These are phyloP conservation scores for Pyrenophora teres DNA, from an alignment of 2,329 filamentous ascomycete genomes.

Conservation along the genomic window DNA sequence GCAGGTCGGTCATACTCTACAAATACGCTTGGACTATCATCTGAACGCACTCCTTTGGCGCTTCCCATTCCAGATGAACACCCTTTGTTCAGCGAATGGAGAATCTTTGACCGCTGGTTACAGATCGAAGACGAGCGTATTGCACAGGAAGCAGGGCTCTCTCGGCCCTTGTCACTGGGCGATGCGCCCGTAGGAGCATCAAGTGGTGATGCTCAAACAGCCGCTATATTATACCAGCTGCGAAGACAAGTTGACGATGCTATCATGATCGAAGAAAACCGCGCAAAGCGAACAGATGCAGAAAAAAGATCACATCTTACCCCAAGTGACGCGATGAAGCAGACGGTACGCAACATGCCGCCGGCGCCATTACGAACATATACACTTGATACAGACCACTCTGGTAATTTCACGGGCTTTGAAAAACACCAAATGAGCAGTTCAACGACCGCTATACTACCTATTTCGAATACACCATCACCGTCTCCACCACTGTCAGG, in stretches of 20 bases:
- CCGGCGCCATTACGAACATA: constrained; percentile 32
- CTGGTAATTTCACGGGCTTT: constrained; percentile 25
- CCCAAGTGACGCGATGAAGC: constrained; percentile 37
- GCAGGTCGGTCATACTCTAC: constrained; percentile 33
- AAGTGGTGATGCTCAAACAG: constrained; percentile 31
- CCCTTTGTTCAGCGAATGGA: constrained; percentile 39
- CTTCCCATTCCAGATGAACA: constrained; percentile 37
- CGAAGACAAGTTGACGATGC: constrained; percentile 39
- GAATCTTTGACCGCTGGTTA: constrained; percentile 35
- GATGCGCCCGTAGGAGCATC: constrained; percentile 21
- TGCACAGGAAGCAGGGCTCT: constrained; percentile 22
- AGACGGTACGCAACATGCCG: constrained; percentile 33
- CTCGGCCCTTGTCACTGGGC: constrained; percentile 29
- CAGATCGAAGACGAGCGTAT: constrained; percentile 36
- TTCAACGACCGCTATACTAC: constrained; percentile 21
- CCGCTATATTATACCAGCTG: constrained; percentile 34
- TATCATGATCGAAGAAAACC: constrained; percentile 39
- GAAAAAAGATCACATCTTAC: constrained; percentile 34
- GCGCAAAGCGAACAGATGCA: constrained; percentile 31
- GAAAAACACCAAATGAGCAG: constrained; percentile 11
- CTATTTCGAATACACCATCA: constrained; percentile 12
- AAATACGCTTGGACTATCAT: constrained; percentile 24
- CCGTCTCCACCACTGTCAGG: constrained; percentile 18
- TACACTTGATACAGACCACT: constrained; percentile 33
- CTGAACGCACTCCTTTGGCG: constrained; percentile 21